A percentile compares a stretch with the other conserved stretches of the same genome.
phyloP scores from a whole-genome alignment of 805 yeast species.

The Ogataea neopini region DNA sequence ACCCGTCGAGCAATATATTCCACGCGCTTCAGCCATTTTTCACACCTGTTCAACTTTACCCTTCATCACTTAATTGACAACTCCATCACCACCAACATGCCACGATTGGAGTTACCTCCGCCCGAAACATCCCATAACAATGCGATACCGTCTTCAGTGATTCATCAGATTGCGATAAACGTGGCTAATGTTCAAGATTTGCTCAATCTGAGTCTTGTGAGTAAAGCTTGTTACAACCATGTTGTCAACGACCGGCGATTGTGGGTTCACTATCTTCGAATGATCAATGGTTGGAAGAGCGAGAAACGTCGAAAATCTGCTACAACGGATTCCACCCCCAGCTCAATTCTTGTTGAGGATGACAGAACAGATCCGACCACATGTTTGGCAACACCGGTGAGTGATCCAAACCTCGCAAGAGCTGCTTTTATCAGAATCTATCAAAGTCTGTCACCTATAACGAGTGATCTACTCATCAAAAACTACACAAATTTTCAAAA shows the following conservation, averaged over 20 bases:
- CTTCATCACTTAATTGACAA: no score
- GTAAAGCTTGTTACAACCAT: constrained; percentile 29
- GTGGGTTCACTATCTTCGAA: constrained; percentile 30
- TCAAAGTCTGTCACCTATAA: constrained; percentile 31
- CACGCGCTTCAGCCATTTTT: neutral
- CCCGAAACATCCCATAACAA: constrained; percentile 2
- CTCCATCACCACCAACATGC: constrained; percentile 1
- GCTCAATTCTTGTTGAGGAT: constrained; percentile 9
- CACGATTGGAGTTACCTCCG: constrained; percentile 6
- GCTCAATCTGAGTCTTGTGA: constrained; percentile 29
- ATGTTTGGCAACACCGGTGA: constrained; percentile 25
- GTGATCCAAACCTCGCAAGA: constrained; percentile 30
- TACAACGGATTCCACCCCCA: neutral
- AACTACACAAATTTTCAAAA: constrained; percentile 37
- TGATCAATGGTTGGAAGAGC: constrained; percentile 28
- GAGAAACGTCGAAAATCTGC: neutral
- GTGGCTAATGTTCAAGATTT: constrained; percentile 29
- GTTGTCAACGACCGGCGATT: constrained; percentile 22
- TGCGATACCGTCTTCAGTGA: constrained; percentile 16
- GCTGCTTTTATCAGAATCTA: constrained; percentile 29
- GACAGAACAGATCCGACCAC: constrained; percentile 27
- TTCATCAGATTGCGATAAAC: constrained; percentile 25
- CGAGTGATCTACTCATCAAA: constrained; percentile 33
- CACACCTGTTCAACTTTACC: neutral
- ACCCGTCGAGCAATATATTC: no score